Conservation (phyloP, 495 filamentous ascomycete species). For the Hyaloscypha hepaticicola region DNA sequence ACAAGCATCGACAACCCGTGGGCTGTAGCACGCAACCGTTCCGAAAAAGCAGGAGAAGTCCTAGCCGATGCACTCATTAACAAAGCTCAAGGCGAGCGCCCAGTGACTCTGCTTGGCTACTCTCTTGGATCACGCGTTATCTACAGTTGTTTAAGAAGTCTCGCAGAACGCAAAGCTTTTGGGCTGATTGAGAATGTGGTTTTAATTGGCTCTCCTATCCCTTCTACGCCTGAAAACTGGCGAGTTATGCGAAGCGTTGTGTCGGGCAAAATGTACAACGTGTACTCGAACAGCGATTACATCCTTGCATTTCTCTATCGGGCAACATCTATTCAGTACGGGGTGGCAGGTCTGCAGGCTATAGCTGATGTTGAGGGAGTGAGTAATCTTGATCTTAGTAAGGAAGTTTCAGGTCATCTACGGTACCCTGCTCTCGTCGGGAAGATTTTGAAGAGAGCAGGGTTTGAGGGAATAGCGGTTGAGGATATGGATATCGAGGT, state of each 20-base stretch:
- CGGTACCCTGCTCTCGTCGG: slow-evolving; percentile 54
- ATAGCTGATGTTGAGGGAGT: slow-evolving; percentile 52
- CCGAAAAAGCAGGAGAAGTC: slow-evolving; percentile 82
- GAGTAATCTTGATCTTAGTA: slow-evolving; percentile 55
- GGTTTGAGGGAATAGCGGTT: slow-evolving; percentile 49
- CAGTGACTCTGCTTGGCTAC: slow-evolving; percentile 88
- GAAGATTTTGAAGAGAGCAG: slow-evolving; percentile 50
- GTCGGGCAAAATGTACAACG: slow-evolving; percentile 55
- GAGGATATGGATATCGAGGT: slow-evolving; percentile 42
- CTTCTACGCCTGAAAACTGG: slow-evolving; percentile 53
- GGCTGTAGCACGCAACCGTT: slow-evolving; percentile 71
- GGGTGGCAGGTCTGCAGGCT: slow-evolving; percentile 55
- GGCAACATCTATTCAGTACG: slow-evolving; percentile 51
- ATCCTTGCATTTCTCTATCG: slow-evolving; percentile 60
- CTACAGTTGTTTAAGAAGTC: slow-evolving; percentile 71
- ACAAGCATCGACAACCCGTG: slow-evolving; percentile 90
- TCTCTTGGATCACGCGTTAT: slow-evolving; percentile 86
- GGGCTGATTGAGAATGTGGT: slow-evolving; percentile 83
- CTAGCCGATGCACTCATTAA: slow-evolving; percentile 87
- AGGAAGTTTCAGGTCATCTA: slow-evolving; percentile 52
- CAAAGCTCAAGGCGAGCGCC: slow-evolving; percentile 83
- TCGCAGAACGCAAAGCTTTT: slow-evolving; percentile 77
- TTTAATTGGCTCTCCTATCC: slow-evolving; percentile 79
- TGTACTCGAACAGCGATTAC: slow-evolving; percentile 59
- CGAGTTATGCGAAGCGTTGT: slow-evolving; percentile 54